Base-by-base conservation (phyloP, 148 eudicot genomes). In the Heliamphora exappendiculata region DNA sequence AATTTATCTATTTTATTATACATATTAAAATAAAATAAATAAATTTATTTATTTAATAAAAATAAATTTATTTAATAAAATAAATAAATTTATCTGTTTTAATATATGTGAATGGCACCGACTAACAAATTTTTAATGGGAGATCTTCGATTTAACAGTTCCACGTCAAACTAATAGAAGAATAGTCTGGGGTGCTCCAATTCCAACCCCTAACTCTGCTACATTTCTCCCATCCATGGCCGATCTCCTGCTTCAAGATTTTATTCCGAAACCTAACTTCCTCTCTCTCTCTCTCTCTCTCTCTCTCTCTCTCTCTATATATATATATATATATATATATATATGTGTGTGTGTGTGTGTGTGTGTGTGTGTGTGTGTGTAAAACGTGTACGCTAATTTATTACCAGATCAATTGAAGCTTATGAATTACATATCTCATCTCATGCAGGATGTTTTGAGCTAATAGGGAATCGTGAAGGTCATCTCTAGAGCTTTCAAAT, bases 191-290 rank as follows among this genome's bases (percentile, higher is more conserved):
- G 69, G 49, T 47, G 3, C 63, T 47, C 76, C 55, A 16, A 53
- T 74, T 80, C 73, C 76, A 29, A 17, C 62, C 26, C 79, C 37
- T 49, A 13, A 45, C 37, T 55, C 64, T 26, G 36, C 86, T 63
- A 78, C 77, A 74, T 75, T 72, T 36, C 82, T 94, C 31, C 91
- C 97, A 65, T 90, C 95, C 54, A 87, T 88, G 84, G 76, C 87
- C 55, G 93, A 92, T 75, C 92, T 94, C 80, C 70, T 92, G 76
- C 81, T 83, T 60, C 84, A 82, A 89, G 97, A 96, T 81, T 69
- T 60, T 63, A 16, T 70, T 64, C 71, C 63, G 0, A 8, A 13
- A 8, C 9, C 36, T 17, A n/a, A n/a, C n/a, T n/a, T n/a, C n/a
- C n/a, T n/a, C n/a, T n/a, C n/a, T n/a, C n/a, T n/a, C n/a, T n/a